Base-by-base conservation (phyloP, 2,329 filamentous ascomycete genomes). In the Colletotrichum theobromicola region DNA sequence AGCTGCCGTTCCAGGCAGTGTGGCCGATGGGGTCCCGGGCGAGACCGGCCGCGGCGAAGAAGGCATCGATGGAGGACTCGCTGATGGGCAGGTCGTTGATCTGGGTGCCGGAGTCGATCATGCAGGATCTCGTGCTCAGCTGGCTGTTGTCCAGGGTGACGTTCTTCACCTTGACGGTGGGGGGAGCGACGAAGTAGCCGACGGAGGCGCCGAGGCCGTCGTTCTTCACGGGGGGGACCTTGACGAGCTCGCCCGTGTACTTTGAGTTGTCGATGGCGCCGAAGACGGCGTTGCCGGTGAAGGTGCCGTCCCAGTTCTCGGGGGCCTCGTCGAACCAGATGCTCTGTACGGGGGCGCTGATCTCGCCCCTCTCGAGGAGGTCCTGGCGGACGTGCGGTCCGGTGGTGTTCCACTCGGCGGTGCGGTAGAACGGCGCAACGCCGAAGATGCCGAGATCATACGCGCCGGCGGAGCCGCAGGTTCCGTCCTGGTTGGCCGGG, bases 241-340 rank as follows among this genome's bases (percentile, higher is more conserved):
- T 42, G 58, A 73, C 70, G 46, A 73, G 65, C 15, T 69, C 57
- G 28, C 70, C 65, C 2, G 34, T 50, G 46, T 64, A 73, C 66
- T 70, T 73, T 28, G 70, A 73, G 18, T 37, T 32, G 58, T 73
- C 65, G 8, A 70, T 50, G 18, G 70, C 70, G 58, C 70, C 70
- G 46, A 73, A 70, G 34, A 73, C 32, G 18, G 70, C 70, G 46
- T 70, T 73, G 15, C 65, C 65, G 34, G 70, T 73, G 46, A 73
- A 70, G 34, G 70, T 73, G 58, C 65, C 65, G 34, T 73, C 55
- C 70, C 70, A 73, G 1, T 64, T 42, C 4, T 26, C 65, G 28
- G 70, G 70, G 7, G 70, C 58, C 65, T 69, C 70, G 46, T 73
- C 70, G 34, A 73, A 73, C 70, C 70, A 73, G 26, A 73, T 69